These are phyloP conservation scores for Bocquillonia castaneifolia DNA, from an alignment of 441 rosid species.

Conservation along the genomic window DNA sequence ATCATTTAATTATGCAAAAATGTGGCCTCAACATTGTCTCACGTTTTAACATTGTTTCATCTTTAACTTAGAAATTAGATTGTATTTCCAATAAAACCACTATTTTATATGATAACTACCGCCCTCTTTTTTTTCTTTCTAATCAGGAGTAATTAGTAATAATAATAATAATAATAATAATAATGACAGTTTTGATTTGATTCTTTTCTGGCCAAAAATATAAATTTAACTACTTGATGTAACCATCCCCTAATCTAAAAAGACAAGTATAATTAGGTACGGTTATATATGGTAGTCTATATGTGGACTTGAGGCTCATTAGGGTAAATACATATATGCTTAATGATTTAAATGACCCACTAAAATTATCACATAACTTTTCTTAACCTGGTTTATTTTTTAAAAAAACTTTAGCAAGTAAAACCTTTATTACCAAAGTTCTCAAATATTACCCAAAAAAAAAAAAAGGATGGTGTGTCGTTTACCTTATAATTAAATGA, in stretches of 20 bases:
- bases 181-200: background rate
- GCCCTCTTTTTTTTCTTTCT: too few relatives aligned
- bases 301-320: background rate
- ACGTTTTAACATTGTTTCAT: background rate
- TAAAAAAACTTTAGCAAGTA: too few relatives aligned
- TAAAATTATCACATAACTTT: background rate
- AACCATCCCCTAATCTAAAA: conserved; percentile 9
- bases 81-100: background rate
- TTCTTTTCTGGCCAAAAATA: background rate
- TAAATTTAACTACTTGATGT: conserved; percentile 10
- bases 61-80: too few relatives aligned
- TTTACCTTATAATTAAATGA: background rate
- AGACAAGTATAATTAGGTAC: background rate
- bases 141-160: too few relatives aligned
- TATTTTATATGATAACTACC: background rate
- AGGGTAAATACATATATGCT: background rate
- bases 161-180: too few relatives aligned
- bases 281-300: background rate
- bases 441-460: background rate
- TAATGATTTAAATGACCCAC: conserved; percentile 3
- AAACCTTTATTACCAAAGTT: background rate
- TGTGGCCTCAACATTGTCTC: too few relatives aligned
- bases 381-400: background rate
- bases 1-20: too few relatives aligned
- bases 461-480: background rate